phyloP scores from a whole-genome alignment of 139 green algal species.

The Chlorella sp. region DNA sequence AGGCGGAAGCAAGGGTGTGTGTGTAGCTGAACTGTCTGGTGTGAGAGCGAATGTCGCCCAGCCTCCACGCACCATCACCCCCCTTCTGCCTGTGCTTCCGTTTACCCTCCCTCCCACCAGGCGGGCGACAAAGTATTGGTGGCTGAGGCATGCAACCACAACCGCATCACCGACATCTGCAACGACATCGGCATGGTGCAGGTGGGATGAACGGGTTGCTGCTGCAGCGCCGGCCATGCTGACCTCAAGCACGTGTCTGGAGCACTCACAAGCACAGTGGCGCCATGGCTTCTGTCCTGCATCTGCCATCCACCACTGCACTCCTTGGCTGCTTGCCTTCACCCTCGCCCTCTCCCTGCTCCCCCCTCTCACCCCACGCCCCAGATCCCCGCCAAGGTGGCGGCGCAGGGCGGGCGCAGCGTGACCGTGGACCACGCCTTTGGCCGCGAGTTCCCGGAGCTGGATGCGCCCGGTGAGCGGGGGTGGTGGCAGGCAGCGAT shows the following conservation, averaged over 20 bases:
- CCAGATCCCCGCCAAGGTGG: constrained; percentile 52
- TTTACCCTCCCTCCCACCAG: background rate
- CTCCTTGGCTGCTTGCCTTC: background rate
- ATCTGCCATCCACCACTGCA: background rate
- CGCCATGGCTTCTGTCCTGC: too few species aligned
- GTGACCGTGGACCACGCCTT: constrained; percentile 63
- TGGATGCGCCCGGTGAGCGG: constrained; percentile 17
- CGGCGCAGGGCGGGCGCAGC: constrained; percentile 26
- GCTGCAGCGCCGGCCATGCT: too few species aligned
- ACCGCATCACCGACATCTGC: constrained; percentile 71
- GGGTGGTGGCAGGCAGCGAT: background rate
- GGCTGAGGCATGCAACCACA: constrained; percentile 77
- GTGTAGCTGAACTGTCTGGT: too few species aligned
- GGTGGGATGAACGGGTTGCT: background rate
- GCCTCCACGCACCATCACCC: background rate
- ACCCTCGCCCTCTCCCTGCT: background rate
- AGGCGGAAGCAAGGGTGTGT: too few species aligned
- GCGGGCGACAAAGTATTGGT: constrained; percentile 57
- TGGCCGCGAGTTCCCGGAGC: constrained; percentile 48
- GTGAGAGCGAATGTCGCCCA: too few species aligned
- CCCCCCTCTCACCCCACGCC: background rate
- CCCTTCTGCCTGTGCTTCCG: background rate
- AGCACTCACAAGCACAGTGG: too few species aligned
- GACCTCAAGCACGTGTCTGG: background rate
- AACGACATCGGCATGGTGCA: constrained; percentile 75